Percentiles rank a stretch among this genome's conserved stretches.
These are phyloP conservation scores for Atkinsonella hypoxylon DNA, from an alignment of 2,329 filamentous ascomycete species.

Conservation along the genomic window DNA sequence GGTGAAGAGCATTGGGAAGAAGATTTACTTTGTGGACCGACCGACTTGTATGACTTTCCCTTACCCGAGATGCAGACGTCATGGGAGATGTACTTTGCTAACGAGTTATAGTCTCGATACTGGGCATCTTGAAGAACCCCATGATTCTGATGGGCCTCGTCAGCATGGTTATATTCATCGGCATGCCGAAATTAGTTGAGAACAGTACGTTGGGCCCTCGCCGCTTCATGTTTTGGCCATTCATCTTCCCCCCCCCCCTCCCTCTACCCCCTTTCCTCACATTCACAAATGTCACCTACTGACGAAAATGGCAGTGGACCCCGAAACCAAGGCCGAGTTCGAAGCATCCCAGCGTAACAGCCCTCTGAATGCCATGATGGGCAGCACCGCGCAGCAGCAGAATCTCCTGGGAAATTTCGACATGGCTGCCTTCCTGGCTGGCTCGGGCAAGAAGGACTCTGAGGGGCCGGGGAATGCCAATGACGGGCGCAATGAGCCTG, in stretches of 20 bases:
- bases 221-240: no score
- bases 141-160: constrained; percentile 92
- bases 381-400: constrained; percentile 18
- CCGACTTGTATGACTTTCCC: constrained; percentile 52
- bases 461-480: constrained; percentile 12
- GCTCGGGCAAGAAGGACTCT: constrained; percentile 33
- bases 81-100: background rate
- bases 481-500: constrained; percentile 28
- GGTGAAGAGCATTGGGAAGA: constrained; percentile 47
- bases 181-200: constrained; percentile 90
- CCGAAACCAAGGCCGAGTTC: constrained; percentile 87
- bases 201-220: constrained; percentile 60
- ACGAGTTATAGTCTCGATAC: constrained; percentile 50
- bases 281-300: no score
- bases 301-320: constrained; percentile 58
- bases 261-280: background rate
- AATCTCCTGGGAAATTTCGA: constrained; percentile 45
- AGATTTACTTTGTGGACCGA: constrained; percentile 68
- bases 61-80: no score
- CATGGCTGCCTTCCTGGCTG: constrained; percentile 51
- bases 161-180: constrained; percentile 72
- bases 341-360: constrained; percentile 76
- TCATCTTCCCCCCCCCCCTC: background rate
- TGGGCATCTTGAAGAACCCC: constrained; percentile 79
- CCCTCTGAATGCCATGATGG: constrained; percentile 48